phyloP scores from a whole-genome alignment of 1,284 basidiomycete species.

The Melampsora americana region DNA sequence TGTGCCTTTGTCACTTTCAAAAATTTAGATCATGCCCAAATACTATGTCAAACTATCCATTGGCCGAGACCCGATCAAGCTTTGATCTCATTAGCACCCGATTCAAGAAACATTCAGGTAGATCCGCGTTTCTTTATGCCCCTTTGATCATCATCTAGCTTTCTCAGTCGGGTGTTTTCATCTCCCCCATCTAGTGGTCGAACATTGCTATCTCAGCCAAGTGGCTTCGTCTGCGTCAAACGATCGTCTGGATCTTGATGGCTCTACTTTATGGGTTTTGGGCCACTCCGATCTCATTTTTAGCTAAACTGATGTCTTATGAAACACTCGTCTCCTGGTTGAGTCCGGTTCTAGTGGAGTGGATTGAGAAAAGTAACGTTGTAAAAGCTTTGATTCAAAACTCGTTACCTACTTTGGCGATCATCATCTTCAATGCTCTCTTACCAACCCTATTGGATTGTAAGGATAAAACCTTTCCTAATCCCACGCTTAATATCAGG shows the following conservation, averaged over 20 bases:
- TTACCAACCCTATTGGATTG: constrained; percentile 53
- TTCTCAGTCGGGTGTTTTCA: constrained; percentile 28
- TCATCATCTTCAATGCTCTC: constrained; percentile 53
- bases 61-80: constrained; percentile 27
- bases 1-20: constrained; percentile 37
- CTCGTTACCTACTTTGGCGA: constrained; percentile 52
- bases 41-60: constrained; percentile 26
- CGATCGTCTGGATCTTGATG: constrained; percentile 51
- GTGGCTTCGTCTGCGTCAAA: constrained; percentile 50
- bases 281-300: constrained; percentile 51
- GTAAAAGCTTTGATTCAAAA: constrained; percentile 53
- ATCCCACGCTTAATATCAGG: not conserved
- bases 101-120: constrained; percentile 33
- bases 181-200: constrained; percentile 51
- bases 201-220: constrained; percentile 51
- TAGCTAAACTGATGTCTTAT: constrained; percentile 51
- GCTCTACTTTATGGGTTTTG: constrained; percentile 52
- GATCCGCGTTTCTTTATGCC: constrained; percentile 19
- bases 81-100: constrained; percentile 24
- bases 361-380: constrained; percentile 49
- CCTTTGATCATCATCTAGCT: too few species aligned
- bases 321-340: constrained; percentile 51
- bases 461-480: constrained; percentile 29
- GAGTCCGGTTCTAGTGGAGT: constrained; percentile 49
- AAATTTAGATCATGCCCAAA: constrained; percentile 28